Base-by-base conservation (phyloP, 257 asterid species). In the Salvia hispanica region DNA sequence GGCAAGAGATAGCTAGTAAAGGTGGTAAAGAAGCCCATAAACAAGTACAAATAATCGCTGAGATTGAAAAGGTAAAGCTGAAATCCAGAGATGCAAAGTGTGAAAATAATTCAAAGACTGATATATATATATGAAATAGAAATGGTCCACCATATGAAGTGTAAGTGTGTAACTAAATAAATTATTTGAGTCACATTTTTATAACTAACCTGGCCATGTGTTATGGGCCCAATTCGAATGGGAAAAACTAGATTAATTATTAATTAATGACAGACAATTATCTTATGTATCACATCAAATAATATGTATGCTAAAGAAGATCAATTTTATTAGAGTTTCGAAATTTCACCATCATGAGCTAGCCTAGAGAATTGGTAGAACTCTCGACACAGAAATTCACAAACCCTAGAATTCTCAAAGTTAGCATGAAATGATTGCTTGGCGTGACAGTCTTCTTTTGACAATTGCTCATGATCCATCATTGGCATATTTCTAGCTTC, bases 51-150 rank as follows among this genome's bases (percentile, higher is more conserved):
- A 3, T 34, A 34, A 54, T 47, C 73, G 58, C 53, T 50, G 15
- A 58, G 58, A 63, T 42, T 28, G 51, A 21, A 16, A 50, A 54
- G 45, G 9, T 39, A 64, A 78, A 73, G 82, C 76, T 58, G 75
- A 73, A 78, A 53, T 59, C 62, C 79, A 73, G 79, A 54, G 74
- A 65, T 60, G 77, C 79, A 78, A 64, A 66, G 62, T 21, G 39
- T 44, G 6, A 40, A 71, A 76, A 56, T 28, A 15, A 25, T 25
- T 36, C 45, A 33, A 39, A 69, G 64, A 51, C 56, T 16, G 16
- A 2, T 21, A 58, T 25, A n/a, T n/a, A 18, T 18, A 11, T 43
- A 6, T 25, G 59, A 65, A 51, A 5, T 36, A 5, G 44, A 58
- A 59, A 51, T 56, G 62, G 75, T 62, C 67, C 67, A 64, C 77